Conservation (phyloP, 129 eudicot species). For the Artemisia tridentata region DNA sequence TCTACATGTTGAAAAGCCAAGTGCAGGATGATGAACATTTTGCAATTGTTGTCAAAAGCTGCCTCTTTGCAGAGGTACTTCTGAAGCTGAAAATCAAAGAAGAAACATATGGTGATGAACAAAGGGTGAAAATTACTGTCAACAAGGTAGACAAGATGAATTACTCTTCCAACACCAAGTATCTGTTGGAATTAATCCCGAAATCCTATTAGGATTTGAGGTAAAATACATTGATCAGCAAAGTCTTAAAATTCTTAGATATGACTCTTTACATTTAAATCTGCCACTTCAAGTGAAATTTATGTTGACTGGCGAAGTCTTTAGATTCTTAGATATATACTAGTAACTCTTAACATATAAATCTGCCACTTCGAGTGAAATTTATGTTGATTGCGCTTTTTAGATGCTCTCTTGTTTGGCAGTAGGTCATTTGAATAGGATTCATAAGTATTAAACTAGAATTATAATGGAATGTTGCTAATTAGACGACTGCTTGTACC, state of each 20-base stretch:
- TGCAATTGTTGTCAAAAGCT: slow-evolving; percentile 37
- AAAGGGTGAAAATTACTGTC: slow-evolving; percentile 69
- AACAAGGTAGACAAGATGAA: slow-evolving; percentile 75
- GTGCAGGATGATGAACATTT: slow-evolving; percentile 54
- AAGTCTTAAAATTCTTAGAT: not conserved
- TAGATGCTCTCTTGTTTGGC: not conserved
- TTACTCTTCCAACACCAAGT: slow-evolving; percentile 51
- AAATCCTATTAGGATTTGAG: slow-evolving; percentile 21
- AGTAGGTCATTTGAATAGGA: no score
- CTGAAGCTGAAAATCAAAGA: slow-evolving; percentile 82
- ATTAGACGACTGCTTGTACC: no score
- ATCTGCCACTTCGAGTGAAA: slow-evolving; percentile 1
- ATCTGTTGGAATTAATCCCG: slow-evolving; percentile 53
- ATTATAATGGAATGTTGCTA: no score
- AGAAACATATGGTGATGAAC: slow-evolving; percentile 87
- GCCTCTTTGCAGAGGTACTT: slow-evolving; percentile 57
- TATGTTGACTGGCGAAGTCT: no score
- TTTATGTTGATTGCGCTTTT: no score
- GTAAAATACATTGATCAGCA: slow-evolving; percentile 24
- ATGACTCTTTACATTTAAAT: not conserved
- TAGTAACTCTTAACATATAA: not conserved
- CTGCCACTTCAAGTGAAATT: not conserved
- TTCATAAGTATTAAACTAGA: no score
- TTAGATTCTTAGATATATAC: not conserved
- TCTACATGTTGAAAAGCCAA: slow-evolving; percentile 54